phyloP scores from a whole-genome alignment of 352 stramenopile species.

The Phytophthora cryptogea region DNA sequence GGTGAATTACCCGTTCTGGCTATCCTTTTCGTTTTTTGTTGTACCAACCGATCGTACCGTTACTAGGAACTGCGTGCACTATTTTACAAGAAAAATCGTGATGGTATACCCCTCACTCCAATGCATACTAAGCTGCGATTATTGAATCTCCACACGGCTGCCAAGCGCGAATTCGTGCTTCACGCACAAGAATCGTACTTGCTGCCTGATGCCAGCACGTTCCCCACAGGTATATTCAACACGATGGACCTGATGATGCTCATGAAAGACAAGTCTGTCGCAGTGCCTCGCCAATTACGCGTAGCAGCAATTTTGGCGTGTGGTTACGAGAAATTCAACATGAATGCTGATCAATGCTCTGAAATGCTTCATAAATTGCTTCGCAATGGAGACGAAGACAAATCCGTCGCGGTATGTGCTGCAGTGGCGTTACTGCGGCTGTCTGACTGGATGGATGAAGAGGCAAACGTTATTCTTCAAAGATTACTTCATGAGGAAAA shows the following conservation, averaged over 20 bases:
- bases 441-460: constrained; percentile 89
- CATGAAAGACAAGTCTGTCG: constrained; percentile 67
- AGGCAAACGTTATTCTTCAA: constrained; percentile 80
- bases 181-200: constrained; percentile 70
- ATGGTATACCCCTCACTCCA: constrained; percentile 48
- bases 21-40: neutral
- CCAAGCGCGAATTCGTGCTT: constrained; percentile 69
- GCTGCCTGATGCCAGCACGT: constrained; percentile 51
- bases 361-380: constrained; percentile 72
- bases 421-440: constrained; percentile 74
- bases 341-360: constrained; percentile 59
- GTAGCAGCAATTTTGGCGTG: constrained; percentile 78
- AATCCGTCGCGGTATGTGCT: constrained; percentile 71
- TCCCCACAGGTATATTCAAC: constrained; percentile 73
- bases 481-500: constrained; percentile 80
- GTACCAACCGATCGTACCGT: neutral
- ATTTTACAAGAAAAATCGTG: constrained; percentile 67
- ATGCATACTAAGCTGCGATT: constrained; percentile 79
- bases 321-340: constrained; percentile 75
- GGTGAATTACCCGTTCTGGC: constrained; percentile 24
- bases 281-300: constrained; percentile 61
- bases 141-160: constrained; percentile 71
- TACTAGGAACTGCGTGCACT: constrained; percentile 70
- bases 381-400: constrained; percentile 57
- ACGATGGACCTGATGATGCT: constrained; percentile 87